These are phyloP conservation scores for Symbiotaphrina buchneri DNA, from an alignment of 495 filamentous ascomycete species.

Conservation along the genomic window DNA sequence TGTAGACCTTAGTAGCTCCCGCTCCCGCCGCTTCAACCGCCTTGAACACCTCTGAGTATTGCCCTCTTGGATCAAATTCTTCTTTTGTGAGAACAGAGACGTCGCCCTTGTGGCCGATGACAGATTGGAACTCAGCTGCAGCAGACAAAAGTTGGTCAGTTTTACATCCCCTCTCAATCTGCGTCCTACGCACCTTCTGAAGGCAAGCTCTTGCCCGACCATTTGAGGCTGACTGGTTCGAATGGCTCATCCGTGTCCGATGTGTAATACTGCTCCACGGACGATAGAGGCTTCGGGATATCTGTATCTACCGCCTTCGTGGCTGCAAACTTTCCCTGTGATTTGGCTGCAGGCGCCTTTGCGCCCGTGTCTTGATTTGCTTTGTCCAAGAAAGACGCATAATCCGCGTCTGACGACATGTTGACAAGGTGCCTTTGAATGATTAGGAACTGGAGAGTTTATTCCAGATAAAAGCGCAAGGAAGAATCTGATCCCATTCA, in stretches of 20 bases:
- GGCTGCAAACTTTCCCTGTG: constrained; percentile 6
- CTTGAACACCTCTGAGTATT: constrained; percentile 32
- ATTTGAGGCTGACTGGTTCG: constrained; percentile 44
- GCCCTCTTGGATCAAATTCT: constrained; percentile 37
- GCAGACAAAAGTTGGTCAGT: not conserved
- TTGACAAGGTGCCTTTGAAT: no score
- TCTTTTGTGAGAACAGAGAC: constrained; percentile 27
- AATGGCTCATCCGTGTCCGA: constrained; percentile 77
- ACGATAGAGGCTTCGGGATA: constrained; percentile 32
- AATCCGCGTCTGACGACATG: constrained; percentile 64
- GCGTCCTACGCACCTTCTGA: constrained; percentile 8
- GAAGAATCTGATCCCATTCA: no score
- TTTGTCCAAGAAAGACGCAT: constrained; percentile 63
- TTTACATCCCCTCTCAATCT: not conserved
- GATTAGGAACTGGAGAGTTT: no score
- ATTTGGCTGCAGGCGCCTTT: constrained; percentile 10
- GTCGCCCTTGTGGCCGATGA: constrained; percentile 28
- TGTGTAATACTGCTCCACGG: constrained; percentile 40
- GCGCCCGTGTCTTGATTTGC: constrained; percentile 46
- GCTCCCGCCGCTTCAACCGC: constrained; percentile 27
- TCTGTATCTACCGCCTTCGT: constrained; percentile 22
- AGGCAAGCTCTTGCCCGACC: constrained; percentile 20
- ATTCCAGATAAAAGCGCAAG: no score
- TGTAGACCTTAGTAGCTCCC: constrained; percentile 51
- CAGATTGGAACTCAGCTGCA: constrained; percentile 29